Conservation (phyloP, 73 alveolate genomes). For the Symbiodinium natans region DNA sequence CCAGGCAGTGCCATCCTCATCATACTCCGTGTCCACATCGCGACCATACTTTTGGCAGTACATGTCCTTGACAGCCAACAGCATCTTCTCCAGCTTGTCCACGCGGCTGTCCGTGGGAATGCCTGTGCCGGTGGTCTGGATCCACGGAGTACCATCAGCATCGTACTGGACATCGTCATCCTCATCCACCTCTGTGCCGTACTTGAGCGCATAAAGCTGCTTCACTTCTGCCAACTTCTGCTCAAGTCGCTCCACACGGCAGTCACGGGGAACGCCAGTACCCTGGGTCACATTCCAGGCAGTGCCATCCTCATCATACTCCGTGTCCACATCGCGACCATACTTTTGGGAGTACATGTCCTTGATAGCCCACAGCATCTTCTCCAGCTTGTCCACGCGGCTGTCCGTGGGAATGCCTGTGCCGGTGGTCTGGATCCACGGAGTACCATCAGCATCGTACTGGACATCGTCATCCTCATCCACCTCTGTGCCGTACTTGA, state of each 20-base stretch:
- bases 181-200: background rate
- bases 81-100: too few species aligned
- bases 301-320: conserved; percentile 64
- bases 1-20: conserved; percentile 64
- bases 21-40: conserved; percentile 31
- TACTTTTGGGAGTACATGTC: background rate
- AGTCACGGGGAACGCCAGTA: conserved; percentile 1
- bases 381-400: too few species aligned
- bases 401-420: background rate
- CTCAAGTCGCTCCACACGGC: conserved; percentile 65
- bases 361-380: too few species aligned
- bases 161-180: background rate
- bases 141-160: conserved; percentile 60
- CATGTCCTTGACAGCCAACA: too few species aligned
- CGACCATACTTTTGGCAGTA: too few species aligned
- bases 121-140: background rate
- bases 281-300: conserved; percentile 10
- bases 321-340: conserved; percentile 48
- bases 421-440: background rate
- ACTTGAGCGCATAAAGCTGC: background rate
- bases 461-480: background rate
- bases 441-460: conserved; percentile 48
- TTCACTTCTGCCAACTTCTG: conserved; percentile 32
- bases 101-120: too few species aligned
- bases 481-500: background rate